Evolutionary conservation across 1,284 basidiomycete species (phyloP).

Genomic region (Fomitopsis pinicola): DNA sequence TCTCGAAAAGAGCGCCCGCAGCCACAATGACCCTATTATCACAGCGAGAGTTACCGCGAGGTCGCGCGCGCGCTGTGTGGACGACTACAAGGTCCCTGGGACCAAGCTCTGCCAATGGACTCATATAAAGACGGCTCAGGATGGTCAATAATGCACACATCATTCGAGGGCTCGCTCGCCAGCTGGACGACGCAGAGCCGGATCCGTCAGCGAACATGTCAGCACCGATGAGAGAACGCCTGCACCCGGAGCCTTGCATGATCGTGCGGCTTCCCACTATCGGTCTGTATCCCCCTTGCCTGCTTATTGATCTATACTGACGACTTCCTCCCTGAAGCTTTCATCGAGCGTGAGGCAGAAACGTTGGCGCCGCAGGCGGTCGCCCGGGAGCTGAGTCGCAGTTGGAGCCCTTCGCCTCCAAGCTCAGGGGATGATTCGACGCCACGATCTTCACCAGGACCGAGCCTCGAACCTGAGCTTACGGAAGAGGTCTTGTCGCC

Average conservation of each 20-base stretch:
- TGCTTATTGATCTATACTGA: background rate
- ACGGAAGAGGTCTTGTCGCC: slow-evolving; percentile 3
- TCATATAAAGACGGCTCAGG: background rate
- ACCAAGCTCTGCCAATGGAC: slow-evolving; percentile 6
- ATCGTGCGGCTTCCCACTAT: slow-evolving; percentile 62
- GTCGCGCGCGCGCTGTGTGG: background rate
- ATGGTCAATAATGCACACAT: slow-evolving; percentile 57
- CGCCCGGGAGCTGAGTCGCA: slow-evolving; percentile 28
- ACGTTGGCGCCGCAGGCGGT: slow-evolving; percentile 48
- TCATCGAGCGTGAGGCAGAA: slow-evolving; percentile 65
- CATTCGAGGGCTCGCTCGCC: slow-evolving; percentile 36
- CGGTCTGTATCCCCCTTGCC: slow-evolving; percentile 35
- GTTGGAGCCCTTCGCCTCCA: slow-evolving; percentile 22
- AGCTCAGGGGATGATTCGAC: slow-evolving; percentile 4
- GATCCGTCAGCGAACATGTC: slow-evolving; percentile 15
- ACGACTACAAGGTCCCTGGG: background rate
- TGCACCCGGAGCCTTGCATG: slow-evolving; percentile 53
- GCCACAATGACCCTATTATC: background rate
- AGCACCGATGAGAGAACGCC: slow-evolving; percentile 25
- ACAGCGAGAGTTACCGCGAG: background rate
- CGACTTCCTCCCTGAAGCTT: slow-evolving; percentile 40
- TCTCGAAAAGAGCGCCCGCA: background rate
- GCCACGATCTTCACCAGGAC: background rate
- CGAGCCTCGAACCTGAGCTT: background rate
- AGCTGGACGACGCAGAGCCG: slow-evolving; percentile 20